phyloP scores from a whole-genome alignment of 2,329 filamentous ascomycete genomes.

The Zymoseptoria ardabiliae region DNA sequence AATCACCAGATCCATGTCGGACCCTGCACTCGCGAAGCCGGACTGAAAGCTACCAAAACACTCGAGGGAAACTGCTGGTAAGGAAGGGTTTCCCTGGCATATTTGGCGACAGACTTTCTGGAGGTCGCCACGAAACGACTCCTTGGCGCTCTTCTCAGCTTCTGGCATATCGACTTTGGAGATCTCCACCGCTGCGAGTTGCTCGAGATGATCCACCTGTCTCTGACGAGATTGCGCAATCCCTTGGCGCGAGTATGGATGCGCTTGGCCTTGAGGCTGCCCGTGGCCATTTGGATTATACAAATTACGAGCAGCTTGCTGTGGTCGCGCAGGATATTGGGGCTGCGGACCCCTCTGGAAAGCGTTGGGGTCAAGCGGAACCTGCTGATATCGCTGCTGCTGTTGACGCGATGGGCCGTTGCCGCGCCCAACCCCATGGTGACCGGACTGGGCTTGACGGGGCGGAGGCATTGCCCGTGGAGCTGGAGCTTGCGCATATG shows the following conservation, averaged over 20 bases:
- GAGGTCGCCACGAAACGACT: conserved; percentile 58
- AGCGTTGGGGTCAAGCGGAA: conserved; percentile 25
- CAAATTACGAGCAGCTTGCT: conserved; percentile 16
- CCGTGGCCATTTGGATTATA: conserved; percentile 21
- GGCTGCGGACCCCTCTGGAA: conserved; percentile 23
- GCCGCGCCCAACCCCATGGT: conserved; percentile 6
- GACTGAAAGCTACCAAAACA: conserved; percentile 79
- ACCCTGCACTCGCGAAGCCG: conserved; percentile 79
- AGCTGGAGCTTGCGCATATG: background rate
- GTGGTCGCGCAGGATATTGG: conserved; percentile 13
- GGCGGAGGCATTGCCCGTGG: background rate
- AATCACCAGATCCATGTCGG: conserved; percentile 83
- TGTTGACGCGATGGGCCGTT: conserved; percentile 12
- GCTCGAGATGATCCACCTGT: conserved; percentile 39
- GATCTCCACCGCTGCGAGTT: conserved; percentile 42
- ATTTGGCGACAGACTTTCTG: conserved; percentile 57
- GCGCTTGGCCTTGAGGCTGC: conserved; percentile 2
- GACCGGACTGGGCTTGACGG: background rate
- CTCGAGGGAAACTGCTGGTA: conserved; percentile 54
- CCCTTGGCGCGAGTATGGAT: conserved; percentile 7
- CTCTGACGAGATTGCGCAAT: conserved; percentile 11
- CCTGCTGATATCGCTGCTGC: conserved; percentile 18
- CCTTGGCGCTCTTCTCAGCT: conserved; percentile 61
- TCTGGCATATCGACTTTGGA: conserved; percentile 54
- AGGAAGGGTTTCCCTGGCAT: conserved; percentile 42